Evolutionary conservation across 2,329 filamentous ascomycete species (phyloP).

Genomic region (Plenodomus lindquistii): DNA sequence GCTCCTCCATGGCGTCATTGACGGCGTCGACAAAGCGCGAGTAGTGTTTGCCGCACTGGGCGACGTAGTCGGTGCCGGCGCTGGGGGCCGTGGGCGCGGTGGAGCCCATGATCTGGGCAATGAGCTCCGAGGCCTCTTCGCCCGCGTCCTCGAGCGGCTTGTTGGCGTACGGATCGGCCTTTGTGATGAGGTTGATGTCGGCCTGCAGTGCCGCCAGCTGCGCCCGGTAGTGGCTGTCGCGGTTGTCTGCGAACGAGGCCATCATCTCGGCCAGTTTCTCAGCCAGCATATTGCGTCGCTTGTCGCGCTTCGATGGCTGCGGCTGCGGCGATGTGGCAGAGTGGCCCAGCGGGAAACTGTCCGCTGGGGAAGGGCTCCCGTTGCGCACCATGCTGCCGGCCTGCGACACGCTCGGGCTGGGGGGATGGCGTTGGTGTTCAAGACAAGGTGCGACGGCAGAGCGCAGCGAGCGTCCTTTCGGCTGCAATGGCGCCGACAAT

Average conservation of each 20-base stretch:
- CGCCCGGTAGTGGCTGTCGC: slow-evolving; percentile 82
- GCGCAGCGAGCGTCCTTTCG: background rate
- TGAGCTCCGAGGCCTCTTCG: slow-evolving; percentile 69
- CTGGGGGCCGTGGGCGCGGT: slow-evolving; percentile 48
- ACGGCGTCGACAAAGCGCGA: slow-evolving; percentile 82
- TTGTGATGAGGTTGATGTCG: slow-evolving; percentile 83
- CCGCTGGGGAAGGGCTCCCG: slow-evolving; percentile 43
- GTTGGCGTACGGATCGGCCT: slow-evolving; percentile 78
- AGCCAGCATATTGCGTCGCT: slow-evolving; percentile 79
- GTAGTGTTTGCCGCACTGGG: slow-evolving; percentile 76
- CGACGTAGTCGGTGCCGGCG: slow-evolving; percentile 70
- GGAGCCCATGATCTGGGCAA: slow-evolving; percentile 49
- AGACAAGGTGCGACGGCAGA: slow-evolving; percentile 2
- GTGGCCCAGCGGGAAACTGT: slow-evolving; percentile 42
- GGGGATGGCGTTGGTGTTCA: slow-evolving; percentile 1
- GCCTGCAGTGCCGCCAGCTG: slow-evolving; percentile 91
- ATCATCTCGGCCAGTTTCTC: slow-evolving; percentile 78
- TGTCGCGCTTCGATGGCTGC: slow-evolving; percentile 80
- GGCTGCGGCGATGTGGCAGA: slow-evolving; percentile 50
- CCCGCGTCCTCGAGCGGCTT: slow-evolving; percentile 67
- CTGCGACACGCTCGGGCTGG: background rate
- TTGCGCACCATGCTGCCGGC: slow-evolving; percentile 42
- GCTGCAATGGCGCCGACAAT: background rate
- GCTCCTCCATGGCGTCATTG: slow-evolving; percentile 84
- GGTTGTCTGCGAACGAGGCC: slow-evolving; percentile 76